Evolutionary conservation across 2,329 filamentous ascomycete genomes (phyloP).

Genomic region (Pochonia chlamydosporia): DNA sequence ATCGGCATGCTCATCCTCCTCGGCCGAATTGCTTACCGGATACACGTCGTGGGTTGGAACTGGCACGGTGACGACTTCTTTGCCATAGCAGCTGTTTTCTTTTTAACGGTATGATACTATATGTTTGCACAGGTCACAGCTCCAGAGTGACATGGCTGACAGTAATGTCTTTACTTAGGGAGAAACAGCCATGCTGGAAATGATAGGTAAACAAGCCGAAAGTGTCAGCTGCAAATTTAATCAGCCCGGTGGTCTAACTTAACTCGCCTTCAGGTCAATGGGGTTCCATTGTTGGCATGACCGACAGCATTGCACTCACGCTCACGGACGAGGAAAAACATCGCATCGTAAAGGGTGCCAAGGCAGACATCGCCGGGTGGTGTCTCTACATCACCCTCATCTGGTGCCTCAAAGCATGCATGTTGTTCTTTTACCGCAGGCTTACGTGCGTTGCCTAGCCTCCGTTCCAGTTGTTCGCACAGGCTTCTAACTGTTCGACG

Average conservation of each 20-base stretch:
- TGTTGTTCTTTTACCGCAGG: slow-evolving; percentile 31
- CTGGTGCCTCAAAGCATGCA: slow-evolving; percentile 32
- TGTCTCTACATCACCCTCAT: slow-evolving; percentile 30
- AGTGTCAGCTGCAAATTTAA: not conserved
- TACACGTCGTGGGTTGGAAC: slow-evolving; percentile 31
- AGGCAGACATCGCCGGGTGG: slow-evolving; percentile 25
- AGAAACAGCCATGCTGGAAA: slow-evolving; percentile 25
- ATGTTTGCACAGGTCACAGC: slow-evolving; percentile 9
- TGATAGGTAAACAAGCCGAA: slow-evolving; percentile 22
- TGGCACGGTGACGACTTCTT: slow-evolving; percentile 39
- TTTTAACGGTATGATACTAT: slow-evolving; percentile 29
- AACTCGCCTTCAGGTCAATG: slow-evolving; percentile 14
- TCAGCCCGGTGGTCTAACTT: too few relatives aligned
- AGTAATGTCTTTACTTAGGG: not conserved
- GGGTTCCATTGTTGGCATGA: slow-evolving; percentile 18
- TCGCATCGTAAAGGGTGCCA: slow-evolving; percentile 15
- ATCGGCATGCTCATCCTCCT: slow-evolving; percentile 31
- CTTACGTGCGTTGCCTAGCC: slow-evolving; percentile 25
- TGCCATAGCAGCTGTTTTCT: slow-evolving; percentile 26
- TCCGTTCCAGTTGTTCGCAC: too few relatives aligned
- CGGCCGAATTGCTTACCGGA: slow-evolving; percentile 31
- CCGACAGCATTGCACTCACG: slow-evolving; percentile 11
- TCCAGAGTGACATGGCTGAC: too few relatives aligned
- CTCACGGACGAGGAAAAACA: slow-evolving; percentile 10
- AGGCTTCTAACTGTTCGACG: not conserved